Evolutionary conservation across 441 rosid genomes (phyloP).

Genomic region (Brassica hybrid): DNA sequence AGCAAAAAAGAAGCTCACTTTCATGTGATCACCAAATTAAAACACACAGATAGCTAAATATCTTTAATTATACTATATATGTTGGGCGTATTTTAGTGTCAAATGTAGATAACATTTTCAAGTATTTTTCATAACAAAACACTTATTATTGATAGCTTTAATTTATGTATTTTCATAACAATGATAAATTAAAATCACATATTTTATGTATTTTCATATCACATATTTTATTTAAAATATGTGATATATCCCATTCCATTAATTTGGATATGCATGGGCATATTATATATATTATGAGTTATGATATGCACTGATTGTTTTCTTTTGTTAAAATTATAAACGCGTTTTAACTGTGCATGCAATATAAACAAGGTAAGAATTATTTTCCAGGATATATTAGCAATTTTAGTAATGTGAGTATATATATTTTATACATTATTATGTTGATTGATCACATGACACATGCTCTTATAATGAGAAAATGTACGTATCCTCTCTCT

Average conservation of each 20-base stretch:
- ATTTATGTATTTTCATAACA: background rate
- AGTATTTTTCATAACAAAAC: background rate
- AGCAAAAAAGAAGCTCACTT: conserved; percentile 28
- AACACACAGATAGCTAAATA: background rate
- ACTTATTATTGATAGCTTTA: background rate
- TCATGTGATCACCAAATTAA: conserved; percentile 42
- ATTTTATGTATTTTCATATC: too few relatives aligned
- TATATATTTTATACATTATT: too few relatives aligned
- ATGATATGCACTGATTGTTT: too few relatives aligned
- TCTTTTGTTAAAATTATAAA: too few relatives aligned
- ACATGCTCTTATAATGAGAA: conserved; percentile 29
- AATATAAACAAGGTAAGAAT: too few relatives aligned
- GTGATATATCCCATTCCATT: background rate
- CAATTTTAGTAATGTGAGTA: too few relatives aligned
- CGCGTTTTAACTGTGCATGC: too few relatives aligned
- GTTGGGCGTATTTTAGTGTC: background rate
- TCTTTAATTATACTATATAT: background rate
- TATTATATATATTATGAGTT: too few relatives aligned
- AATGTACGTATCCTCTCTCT: background rate
- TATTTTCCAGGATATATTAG: too few relatives aligned
- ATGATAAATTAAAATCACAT: background rate
- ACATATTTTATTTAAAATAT: too few relatives aligned
- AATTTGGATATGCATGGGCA: too few relatives aligned
- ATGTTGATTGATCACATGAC: background rate
- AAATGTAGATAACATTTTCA: background rate